These are phyloP conservation scores for Colletotrichum nymphaeae DNA, from an alignment of 2,329 filamentous ascomycete genomes.

Conservation along the genomic window DNA sequence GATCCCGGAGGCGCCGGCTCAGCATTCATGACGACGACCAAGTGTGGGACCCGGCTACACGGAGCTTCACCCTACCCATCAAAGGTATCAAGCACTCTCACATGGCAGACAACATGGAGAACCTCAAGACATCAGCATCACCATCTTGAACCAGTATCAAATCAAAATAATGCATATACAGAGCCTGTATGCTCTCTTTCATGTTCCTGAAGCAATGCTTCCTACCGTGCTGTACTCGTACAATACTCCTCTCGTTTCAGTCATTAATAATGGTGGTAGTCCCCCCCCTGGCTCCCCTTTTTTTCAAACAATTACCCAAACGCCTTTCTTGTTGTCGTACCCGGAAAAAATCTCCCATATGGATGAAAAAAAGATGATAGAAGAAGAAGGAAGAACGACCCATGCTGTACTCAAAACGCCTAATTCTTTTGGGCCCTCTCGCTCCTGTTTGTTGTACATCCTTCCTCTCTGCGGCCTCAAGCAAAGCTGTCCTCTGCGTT, in stretches of 20 bases:
- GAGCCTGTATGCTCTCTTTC: constrained; percentile 16
- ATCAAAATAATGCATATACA: constrained; percentile 6
- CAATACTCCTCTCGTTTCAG: constrained; percentile 31
- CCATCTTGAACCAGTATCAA: not conserved
- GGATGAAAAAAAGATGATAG: constrained; percentile 12
- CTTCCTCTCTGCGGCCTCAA: constrained; percentile 38
- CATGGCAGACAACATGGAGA: not conserved
- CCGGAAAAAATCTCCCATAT: constrained; percentile 18
- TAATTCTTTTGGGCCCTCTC: not conserved
- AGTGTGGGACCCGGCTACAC: constrained; percentile 3
- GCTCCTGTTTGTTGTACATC: constrained; percentile 21
- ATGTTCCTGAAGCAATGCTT: constrained; percentile 29
- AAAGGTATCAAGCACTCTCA: not conserved
- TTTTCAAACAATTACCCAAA: constrained; percentile 17
- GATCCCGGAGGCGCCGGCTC: constrained; percentile 4
- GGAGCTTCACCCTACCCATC: not conserved
- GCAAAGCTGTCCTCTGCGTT: constrained; percentile 57
- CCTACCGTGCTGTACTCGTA: constrained; percentile 31
- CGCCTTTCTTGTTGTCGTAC: constrained; percentile 6
- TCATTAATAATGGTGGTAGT: constrained; percentile 23
- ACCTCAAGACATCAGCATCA: not conserved
- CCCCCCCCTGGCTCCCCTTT: constrained; percentile 8
- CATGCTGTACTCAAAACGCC: constrained; percentile 18
- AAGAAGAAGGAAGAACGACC: not conserved
- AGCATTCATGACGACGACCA: constrained; percentile 4